These are phyloP conservation scores for Phytophthora pisi DNA, from an alignment of 352 stramenopile species.

Conservation along the genomic window DNA sequence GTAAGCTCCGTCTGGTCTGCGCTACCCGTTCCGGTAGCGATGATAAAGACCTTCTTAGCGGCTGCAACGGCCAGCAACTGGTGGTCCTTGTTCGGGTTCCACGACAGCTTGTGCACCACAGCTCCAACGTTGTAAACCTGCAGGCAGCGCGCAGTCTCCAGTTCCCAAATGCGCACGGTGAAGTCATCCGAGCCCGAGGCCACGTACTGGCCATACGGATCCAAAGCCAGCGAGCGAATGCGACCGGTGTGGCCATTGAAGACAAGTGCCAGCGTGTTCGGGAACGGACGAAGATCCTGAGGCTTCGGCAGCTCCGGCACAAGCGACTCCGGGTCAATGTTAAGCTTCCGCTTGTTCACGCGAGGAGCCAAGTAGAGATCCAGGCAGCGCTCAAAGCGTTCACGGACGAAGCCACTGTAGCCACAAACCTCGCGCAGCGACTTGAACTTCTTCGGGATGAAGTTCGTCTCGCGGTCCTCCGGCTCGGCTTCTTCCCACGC, in stretches of 20 bases:
- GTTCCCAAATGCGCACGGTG: conserved; percentile 97
- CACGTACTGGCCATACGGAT: conserved; percentile 97
- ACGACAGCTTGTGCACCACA: conserved; percentile 93
- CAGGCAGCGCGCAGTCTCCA: conserved; percentile 94
- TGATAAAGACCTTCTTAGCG: conserved; percentile 91
- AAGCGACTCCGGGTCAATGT: conserved; percentile 97
- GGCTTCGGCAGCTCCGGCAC: conserved; percentile 97
- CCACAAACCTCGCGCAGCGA: conserved; percentile 96
- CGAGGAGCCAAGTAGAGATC: conserved; percentile 99
- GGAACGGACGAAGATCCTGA: conserved; percentile 98
- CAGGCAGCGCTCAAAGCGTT: conserved; percentile 99
- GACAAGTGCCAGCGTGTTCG: conserved; percentile 92
- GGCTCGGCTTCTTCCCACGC: conserved; percentile 96
- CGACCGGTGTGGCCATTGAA: conserved; percentile 90
- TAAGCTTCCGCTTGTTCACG: conserved; percentile 95
- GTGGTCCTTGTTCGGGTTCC: conserved; percentile 97
- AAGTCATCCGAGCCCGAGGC: conserved; percentile 95
- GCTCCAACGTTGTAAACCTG: conserved; percentile 92
- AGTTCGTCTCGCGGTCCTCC: conserved; percentile 96
- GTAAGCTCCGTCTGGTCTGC: conserved; percentile 94
- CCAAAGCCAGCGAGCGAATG: conserved; percentile 94
- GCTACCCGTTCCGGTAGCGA: conserved; percentile 95
- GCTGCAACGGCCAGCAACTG: conserved; percentile 94
- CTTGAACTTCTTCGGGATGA: conserved; percentile 97
- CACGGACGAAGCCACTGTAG: conserved; percentile 97